Evolutionary conservation across 202 grass and related monocot genomes (phyloP).

Genomic region (Setaria italica): DNA sequence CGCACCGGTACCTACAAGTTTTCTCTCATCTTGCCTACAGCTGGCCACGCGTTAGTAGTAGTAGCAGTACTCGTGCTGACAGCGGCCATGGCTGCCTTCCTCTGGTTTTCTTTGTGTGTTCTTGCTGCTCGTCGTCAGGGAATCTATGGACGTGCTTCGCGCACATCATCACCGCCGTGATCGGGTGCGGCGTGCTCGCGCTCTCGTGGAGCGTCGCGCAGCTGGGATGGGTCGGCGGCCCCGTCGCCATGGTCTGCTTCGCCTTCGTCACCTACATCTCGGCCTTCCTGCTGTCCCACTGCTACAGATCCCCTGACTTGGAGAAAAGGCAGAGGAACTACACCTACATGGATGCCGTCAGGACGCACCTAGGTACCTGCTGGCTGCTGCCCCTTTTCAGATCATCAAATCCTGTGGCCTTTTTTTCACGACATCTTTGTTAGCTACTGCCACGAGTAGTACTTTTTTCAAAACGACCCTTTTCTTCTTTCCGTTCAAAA

Average conservation of each 20-base stretch:
- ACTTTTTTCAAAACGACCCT: neutral
- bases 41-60: too few relatives aligned
- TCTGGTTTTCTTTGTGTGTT: neutral
- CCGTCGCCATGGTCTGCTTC: slow-evolving; percentile 67
- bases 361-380: slow-evolving; percentile 56
- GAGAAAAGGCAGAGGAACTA: slow-evolving; percentile 64
- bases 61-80: neutral
- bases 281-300: slow-evolving; percentile 61
- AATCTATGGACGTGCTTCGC: slow-evolving; percentile 70
- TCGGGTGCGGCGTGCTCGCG: slow-evolving; percentile 82
- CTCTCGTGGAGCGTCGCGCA: slow-evolving; percentile 89
- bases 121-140: slow-evolving; percentile 22
- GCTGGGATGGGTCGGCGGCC: slow-evolving; percentile 85
- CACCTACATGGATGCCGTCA: slow-evolving; percentile 83
- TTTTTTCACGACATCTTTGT: too few relatives aligned
- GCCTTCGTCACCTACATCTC: slow-evolving; percentile 74
- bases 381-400: neutral
- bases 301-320: slow-evolving; percentile 62
- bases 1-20: slow-evolving; percentile 27
- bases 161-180: slow-evolving; percentile 87
- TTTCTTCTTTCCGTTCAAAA: neutral
- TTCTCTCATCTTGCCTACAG: neutral
- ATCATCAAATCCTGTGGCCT: neutral
- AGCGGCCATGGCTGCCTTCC: neutral
- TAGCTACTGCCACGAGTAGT: too few relatives aligned